Evolutionary conservation across 768 basidiomycete species (phyloP).

Genomic region (Cyclocybe cylindracea): DNA sequence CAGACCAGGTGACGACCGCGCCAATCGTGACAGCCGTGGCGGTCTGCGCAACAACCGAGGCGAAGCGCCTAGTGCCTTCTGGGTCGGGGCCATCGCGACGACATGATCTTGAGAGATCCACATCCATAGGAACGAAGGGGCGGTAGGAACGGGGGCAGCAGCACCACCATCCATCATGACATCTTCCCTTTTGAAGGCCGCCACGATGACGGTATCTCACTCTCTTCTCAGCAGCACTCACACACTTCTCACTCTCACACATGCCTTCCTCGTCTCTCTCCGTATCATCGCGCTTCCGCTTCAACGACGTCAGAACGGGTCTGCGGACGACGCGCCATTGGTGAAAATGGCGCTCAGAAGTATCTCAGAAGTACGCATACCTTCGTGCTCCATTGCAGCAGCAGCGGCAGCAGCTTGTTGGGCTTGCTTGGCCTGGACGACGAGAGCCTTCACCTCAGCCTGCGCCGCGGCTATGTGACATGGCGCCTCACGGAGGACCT

Average conservation of each 20-base stretch:
- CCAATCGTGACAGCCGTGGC: conserved; percentile 65
- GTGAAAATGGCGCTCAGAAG: conserved; percentile 15
- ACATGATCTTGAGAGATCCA: conserved; percentile 1
- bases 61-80: conserved; percentile 50
- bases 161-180: conserved; percentile 10
- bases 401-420: conserved; percentile 2
- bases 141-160: conserved; percentile 3
- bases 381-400: conserved; percentile 22
- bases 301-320: conserved; percentile 43
- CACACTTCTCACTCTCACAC: conserved; percentile 8
- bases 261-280: conserved; percentile 36
- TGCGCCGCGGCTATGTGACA: conserved; percentile 12
- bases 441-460: conserved; percentile 11
- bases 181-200: conserved; percentile 1
- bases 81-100: conserved; percentile 28
- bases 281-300: conserved; percentile 63
- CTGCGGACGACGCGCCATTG: conserved; percentile 22
- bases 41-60: conserved; percentile 52
- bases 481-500: conserved; percentile 14
- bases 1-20: conserved; percentile 73
- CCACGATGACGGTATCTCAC: background rate
- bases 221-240: conserved; percentile 2
- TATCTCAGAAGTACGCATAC: conserved; percentile 24
- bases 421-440: conserved; percentile 9
- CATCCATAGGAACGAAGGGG: conserved; percentile 15